These are phyloP conservation scores for Elsinoe fawcettii DNA, from an alignment of 2,329 filamentous ascomycete species.

Conservation along the genomic window DNA sequence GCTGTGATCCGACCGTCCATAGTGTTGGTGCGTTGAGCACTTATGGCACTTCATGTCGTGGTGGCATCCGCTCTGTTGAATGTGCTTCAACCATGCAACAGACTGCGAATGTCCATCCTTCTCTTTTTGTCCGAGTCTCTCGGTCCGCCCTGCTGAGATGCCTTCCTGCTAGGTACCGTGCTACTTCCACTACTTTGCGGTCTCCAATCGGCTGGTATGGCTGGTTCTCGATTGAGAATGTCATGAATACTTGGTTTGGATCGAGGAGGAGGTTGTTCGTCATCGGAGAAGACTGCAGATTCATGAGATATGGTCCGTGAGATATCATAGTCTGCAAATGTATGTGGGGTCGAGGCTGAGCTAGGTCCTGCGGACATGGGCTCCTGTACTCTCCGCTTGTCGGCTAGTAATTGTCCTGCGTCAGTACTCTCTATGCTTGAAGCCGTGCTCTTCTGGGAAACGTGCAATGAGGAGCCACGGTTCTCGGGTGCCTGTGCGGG, in stretches of 20 bases:
- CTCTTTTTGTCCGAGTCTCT: conserved; percentile 12
- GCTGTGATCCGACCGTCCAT: neutral
- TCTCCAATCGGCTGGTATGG: neutral
- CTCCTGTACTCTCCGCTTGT: neutral
- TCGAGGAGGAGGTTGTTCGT: neutral
- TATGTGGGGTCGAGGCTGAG: neutral
- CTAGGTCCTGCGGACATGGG: neutral
- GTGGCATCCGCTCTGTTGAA: neutral
- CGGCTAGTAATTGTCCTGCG: neutral
- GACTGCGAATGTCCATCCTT: conserved; percentile 13
- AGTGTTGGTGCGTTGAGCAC: neutral
- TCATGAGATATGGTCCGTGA: conserved; percentile 8
- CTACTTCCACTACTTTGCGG: neutral
- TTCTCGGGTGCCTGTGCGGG: neutral
- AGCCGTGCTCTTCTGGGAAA: neutral
- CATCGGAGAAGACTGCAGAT: conserved; percentile 13
- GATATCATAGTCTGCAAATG: neutral
- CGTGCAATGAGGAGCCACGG: neutral
- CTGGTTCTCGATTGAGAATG: neutral
- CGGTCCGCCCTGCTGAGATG: neutral
- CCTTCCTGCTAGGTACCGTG: neutral
- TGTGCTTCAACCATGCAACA: neutral
- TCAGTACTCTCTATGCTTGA: neutral
- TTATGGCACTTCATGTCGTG: neutral
- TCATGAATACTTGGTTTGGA: conserved; percentile 2